Percentiles rank a stretch among this genome's conserved stretches.
Conservation (phyloP, 2,329 filamentous ascomycete species). For the Penicillium janthinellum region DNA sequence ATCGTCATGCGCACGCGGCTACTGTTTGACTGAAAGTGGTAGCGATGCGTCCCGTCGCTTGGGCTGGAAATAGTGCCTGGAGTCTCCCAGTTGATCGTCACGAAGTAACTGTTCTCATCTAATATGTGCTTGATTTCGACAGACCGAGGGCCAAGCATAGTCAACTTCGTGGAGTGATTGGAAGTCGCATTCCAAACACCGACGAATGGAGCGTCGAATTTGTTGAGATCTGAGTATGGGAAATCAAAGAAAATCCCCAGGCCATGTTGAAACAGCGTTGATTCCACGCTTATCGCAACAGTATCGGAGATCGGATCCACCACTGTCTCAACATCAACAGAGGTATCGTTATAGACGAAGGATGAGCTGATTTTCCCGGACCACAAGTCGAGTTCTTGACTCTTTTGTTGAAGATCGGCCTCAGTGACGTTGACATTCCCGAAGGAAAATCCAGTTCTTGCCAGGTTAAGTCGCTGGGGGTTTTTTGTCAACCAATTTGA, state of each 20-base stretch:
- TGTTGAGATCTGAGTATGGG: conserved; percentile 52
- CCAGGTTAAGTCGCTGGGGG: background rate
- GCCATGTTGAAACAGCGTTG: background rate
- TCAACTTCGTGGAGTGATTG: conserved; percentile 17
- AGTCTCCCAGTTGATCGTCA: background rate
- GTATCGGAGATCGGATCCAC: background rate
- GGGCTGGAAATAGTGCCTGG: background rate
- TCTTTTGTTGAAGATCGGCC: background rate
- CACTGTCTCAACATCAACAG: background rate
- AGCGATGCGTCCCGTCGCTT: background rate
- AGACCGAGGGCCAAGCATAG: background rate
- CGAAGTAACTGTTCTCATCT: background rate
- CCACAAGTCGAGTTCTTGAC: background rate
- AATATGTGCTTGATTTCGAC: background rate
- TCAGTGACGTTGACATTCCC: background rate
- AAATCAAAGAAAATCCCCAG: conserved; percentile 53
- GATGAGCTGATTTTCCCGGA: background rate
- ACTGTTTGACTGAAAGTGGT: background rate
- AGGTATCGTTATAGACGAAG: background rate
- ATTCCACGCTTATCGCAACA: background rate
- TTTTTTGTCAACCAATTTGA: background rate
- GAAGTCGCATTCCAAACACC: conserved; percentile 52
- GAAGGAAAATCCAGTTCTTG: background rate
- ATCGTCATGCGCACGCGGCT: background rate
- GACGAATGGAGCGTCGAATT: conserved; percentile 59